phyloP scores from a whole-genome alignment of 768 basidiomycete genomes.

The Suillus hirtellus region DNA sequence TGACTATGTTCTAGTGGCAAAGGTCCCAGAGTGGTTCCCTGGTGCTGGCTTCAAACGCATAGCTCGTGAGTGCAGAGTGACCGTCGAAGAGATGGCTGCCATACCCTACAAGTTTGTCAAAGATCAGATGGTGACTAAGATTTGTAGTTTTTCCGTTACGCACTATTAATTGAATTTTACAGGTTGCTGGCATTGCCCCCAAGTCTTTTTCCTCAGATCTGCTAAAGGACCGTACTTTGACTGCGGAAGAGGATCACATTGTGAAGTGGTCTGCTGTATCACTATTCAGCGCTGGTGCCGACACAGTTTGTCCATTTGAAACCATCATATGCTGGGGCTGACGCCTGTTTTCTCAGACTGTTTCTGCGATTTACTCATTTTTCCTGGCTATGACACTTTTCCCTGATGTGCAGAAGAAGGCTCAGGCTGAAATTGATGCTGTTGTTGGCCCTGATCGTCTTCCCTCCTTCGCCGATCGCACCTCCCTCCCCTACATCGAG shows the following conservation, averaged over 20 bases:
- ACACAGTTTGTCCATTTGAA: conserved; percentile 42
- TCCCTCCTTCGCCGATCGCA: conserved; percentile 21
- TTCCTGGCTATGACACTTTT: conserved; percentile 27
- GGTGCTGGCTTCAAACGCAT: conserved; percentile 35
- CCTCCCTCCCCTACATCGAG: conserved; percentile 27
- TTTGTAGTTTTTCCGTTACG: neutral
- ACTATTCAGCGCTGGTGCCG: conserved; percentile 39
- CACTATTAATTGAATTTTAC: neutral
- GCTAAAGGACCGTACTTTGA: conserved; percentile 12
- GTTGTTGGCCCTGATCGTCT: conserved; percentile 25
- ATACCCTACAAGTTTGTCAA: conserved; percentile 46
- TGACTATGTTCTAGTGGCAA: conserved; percentile 22
- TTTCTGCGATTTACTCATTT: conserved; percentile 22
- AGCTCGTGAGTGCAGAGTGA: conserved; percentile 25
- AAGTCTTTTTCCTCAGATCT: conserved; percentile 22
- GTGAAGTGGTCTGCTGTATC: conserved; percentile 21
- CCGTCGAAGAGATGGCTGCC: conserved; percentile 40
- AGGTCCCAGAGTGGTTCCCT: conserved; percentile 37
- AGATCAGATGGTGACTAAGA: conserved; percentile 42
- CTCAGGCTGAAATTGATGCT: conserved; percentile 25
- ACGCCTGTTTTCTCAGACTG: conserved; percentile 9
- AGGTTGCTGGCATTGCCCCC: conserved; percentile 21
- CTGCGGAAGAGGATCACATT: conserved; percentile 18
- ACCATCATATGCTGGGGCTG: neutral
- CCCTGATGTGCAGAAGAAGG: conserved; percentile 27